A percentile compares a stretch with the other conserved stretches of the same genome.
Evolutionary conservation across 2,329 filamentous ascomycete species (phyloP).

Genomic region (Neonectria hederae): DNA sequence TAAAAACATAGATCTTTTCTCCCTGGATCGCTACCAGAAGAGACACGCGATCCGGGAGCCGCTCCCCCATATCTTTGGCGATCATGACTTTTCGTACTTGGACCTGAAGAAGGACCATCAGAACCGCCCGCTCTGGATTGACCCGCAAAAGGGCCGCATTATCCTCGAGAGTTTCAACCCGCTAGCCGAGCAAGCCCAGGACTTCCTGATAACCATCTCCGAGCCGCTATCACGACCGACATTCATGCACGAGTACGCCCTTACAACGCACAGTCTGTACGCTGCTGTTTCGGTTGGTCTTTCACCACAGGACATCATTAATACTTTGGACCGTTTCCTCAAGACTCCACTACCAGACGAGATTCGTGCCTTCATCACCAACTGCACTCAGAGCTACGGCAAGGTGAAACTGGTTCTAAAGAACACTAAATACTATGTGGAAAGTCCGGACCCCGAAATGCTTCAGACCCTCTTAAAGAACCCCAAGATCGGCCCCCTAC

Average conservation of each 20-base stretch:
- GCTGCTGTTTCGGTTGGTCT: slow-evolving; percentile 96
- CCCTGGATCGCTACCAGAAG: slow-evolving; percentile 61
- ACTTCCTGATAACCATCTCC: slow-evolving; percentile 95
- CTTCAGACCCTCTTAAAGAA: slow-evolving; percentile 89
- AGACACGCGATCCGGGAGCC: slow-evolving; percentile 55
- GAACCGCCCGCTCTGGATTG: slow-evolving; percentile 93
- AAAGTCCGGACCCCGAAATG: slow-evolving; percentile 88
- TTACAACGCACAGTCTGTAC: slow-evolving; percentile 93
- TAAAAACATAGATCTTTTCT: slow-evolving; percentile 69
- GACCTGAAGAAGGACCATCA: slow-evolving; percentile 87
- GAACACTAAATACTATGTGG: slow-evolving; percentile 92
- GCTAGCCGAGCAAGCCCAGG: slow-evolving; percentile 85
- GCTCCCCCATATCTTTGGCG: slow-evolving; percentile 57
- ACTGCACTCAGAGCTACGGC: slow-evolving; percentile 89
- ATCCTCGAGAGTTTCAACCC: slow-evolving; percentile 95
- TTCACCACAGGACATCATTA: slow-evolving; percentile 88
- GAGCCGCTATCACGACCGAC: slow-evolving; percentile 91
- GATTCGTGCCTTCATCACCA: slow-evolving; percentile 79
- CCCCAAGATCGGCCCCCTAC: slow-evolving; percentile 79
- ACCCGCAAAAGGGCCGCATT: slow-evolving; percentile 85
- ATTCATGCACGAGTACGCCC: slow-evolving; percentile 91
- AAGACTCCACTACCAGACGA: slow-evolving; percentile 88
- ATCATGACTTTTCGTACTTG: slow-evolving; percentile 81
- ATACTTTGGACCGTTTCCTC: slow-evolving; percentile 84
- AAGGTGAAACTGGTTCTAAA: slow-evolving; percentile 96